These are phyloP conservation scores for Hypoxylon intermedium DNA, from an alignment of 495 filamentous ascomycete genomes.

Conservation along the genomic window DNA sequence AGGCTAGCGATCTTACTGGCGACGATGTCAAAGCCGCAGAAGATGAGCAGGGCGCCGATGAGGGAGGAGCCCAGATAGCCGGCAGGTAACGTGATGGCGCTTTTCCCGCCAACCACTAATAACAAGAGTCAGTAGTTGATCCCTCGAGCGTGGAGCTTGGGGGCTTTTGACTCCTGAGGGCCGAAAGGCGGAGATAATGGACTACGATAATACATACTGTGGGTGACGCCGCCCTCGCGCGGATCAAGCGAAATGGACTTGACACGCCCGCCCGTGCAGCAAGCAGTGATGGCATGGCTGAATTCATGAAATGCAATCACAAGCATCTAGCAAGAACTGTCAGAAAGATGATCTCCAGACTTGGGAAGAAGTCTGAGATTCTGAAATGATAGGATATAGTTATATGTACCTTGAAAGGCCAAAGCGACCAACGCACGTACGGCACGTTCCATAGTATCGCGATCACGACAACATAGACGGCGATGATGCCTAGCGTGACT, in stretches of 20 bases:
- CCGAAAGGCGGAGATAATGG: not conserved
- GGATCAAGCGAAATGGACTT: slow-evolving; percentile 74
- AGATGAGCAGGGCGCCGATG: slow-evolving; percentile 78
- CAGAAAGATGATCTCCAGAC: not conserved
- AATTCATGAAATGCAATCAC: slow-evolving; percentile 88
- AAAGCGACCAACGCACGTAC: slow-evolving; percentile 73
- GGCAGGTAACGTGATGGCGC: slow-evolving; percentile 74
- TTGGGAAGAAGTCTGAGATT: not conserved
- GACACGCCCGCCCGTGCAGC: slow-evolving; percentile 74
- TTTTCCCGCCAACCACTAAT: slow-evolving; percentile 72
- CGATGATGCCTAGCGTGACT: slow-evolving; percentile 71
- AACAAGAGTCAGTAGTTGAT: slow-evolving; percentile 74
- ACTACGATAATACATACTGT: slow-evolving; percentile 44
- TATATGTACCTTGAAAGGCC: slow-evolving; percentile 83
- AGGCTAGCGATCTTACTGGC: slow-evolving; percentile 80
- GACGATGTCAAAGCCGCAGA: slow-evolving; percentile 81
- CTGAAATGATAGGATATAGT: not conserved
- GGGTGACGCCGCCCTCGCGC: slow-evolving; percentile 72
- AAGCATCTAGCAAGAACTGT: slow-evolving; percentile 64
- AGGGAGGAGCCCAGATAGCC: slow-evolving; percentile 78
- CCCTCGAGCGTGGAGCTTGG: slow-evolving; percentile 57
- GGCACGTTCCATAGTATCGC: slow-evolving; percentile 81
- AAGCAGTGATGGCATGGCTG: slow-evolving; percentile 75
- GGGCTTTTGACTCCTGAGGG: not conserved
- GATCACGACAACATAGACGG: slow-evolving; percentile 74